phyloP scores from a whole-genome alignment of 169 alveolate species.

The Babesia bigemina region DNA sequence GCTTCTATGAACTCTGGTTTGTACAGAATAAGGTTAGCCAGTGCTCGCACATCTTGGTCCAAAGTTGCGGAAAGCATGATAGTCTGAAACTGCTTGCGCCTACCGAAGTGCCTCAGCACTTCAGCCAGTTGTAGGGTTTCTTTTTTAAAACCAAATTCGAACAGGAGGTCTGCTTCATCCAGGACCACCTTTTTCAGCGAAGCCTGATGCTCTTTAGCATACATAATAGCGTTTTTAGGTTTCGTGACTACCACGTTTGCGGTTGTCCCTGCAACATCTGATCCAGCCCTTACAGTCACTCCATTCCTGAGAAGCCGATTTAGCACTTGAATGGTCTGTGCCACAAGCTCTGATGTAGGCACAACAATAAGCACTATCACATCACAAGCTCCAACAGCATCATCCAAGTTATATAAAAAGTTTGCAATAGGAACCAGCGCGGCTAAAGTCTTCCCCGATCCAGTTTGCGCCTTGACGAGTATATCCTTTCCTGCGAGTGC shows the following conservation, averaged over 20 bases:
- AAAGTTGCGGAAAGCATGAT: slow-evolving; percentile 61
- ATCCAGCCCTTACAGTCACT: slow-evolving; percentile 44
- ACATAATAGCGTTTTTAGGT: slow-evolving; percentile 56
- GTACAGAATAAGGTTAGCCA: slow-evolving; percentile 54
- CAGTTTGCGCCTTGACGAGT: slow-evolving; percentile 73
- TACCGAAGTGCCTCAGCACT: slow-evolving; percentile 40
- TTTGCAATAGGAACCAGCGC: slow-evolving; percentile 70
- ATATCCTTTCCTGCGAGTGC: slow-evolving; percentile 75
- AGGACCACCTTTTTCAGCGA: slow-evolving; percentile 60
- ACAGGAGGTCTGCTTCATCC: slow-evolving; percentile 78
- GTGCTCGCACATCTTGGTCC: slow-evolving; percentile 42
- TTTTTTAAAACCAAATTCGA: slow-evolving; percentile 68
- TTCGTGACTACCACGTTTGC: slow-evolving; percentile 70
- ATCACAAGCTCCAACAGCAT: slow-evolving; percentile 39
- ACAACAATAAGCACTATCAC: slow-evolving; percentile 67
- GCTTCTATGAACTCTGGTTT: slow-evolving; percentile 58
- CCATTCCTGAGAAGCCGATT: slow-evolving; percentile 41
- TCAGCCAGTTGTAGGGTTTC: slow-evolving; percentile 59
- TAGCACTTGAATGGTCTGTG: slow-evolving; percentile 64
- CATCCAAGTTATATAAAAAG: slow-evolving; percentile 32
- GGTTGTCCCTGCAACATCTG: slow-evolving; percentile 33
- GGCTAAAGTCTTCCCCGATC: slow-evolving; percentile 81
- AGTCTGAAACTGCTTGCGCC: slow-evolving; percentile 56
- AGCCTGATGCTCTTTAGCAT: slow-evolving; percentile 51
- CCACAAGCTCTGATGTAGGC: slow-evolving; percentile 73